These are phyloP conservation scores for Alternaria atra DNA, from an alignment of 2,329 filamentous ascomycete genomes.

Conservation along the genomic window DNA sequence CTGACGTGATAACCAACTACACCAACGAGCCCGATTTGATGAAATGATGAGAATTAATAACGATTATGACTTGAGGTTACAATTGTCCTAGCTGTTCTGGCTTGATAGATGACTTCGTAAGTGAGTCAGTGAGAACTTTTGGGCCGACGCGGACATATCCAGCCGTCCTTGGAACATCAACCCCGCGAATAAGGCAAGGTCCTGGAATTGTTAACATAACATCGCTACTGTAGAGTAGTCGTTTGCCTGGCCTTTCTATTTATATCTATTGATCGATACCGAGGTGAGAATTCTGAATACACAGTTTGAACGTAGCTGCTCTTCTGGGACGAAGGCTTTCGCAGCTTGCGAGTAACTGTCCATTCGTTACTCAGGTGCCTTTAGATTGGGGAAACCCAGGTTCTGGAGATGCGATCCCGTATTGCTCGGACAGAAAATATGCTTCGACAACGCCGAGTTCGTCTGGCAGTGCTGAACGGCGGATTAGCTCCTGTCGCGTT, in stretches of 20 bases:
- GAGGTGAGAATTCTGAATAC: too few relatives aligned
- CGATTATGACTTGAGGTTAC: too few relatives aligned
- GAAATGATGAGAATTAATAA: neutral
- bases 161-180: too few relatives aligned
- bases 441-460: neutral
- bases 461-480: neutral
- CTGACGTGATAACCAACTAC: conserved; percentile 61
- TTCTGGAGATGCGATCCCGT: neutral
- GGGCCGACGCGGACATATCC: too few relatives aligned
- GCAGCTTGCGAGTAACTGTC: too few relatives aligned
- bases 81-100: too few relatives aligned
- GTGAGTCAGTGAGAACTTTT: too few relatives aligned
- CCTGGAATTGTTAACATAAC: neutral
- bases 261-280: neutral
- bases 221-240: too few relatives aligned
- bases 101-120: too few relatives aligned
- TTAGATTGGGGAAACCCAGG: neutral
- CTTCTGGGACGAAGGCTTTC: too few relatives aligned
- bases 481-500: neutral
- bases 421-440: neutral
- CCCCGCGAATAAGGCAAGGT: neutral
- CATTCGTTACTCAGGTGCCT: neutral
- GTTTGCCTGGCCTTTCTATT: too few relatives aligned
- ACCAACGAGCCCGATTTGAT: conserved; percentile 45
- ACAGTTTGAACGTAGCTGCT: neutral